Base-by-base conservation (phyloP, 345 rosid genomes). In the Rhizophora apiculata region DNA sequence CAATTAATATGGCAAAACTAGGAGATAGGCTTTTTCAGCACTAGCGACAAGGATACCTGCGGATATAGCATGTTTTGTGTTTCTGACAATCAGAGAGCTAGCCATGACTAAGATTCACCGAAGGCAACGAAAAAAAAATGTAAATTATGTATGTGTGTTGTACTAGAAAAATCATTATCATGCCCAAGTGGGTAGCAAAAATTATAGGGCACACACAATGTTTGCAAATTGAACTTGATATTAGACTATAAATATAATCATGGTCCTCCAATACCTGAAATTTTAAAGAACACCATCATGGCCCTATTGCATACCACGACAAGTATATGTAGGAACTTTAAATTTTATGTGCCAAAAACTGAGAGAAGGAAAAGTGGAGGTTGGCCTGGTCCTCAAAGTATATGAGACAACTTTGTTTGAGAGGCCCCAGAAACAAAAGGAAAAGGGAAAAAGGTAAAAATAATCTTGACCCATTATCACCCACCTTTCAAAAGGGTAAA, bases 351-450 rank as follows among this genome's bases (percentile, higher is more conserved):
- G 52, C 63, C 66, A 74, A 65, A 72, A 65, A 72, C 58, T 55
- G 66, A 30, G 54, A 51, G 59, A 64, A 43, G 54, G 57, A 31
- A 59, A 65, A 69, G 67, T 72, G 67, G 58, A 70, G 67, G 75
- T 73, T 68, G 74, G 79, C 76, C 67, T 70, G 72, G 67, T 74
- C 69, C 75, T 68, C 66, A 69, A 69, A 74, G 80, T 78, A 68
- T 72, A 75, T 64, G 79, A 84, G 85, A 84, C 88, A 86, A 74
- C 90, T 86, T 86, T 86, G 81, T 73, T 71, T 67, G 68, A 61
- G 73, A 81, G 86, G 88, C 27, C 88, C 86, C 86, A 81, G 61
- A 65, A 43, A 65, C 60, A 62, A 60, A 83, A 82, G 82, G 74
- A 52, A 67, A 70, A 74, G 64, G 63, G 39, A 11, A 59, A 83